Conservation (phyloP, 1,284 basidiomycete genomes). For the Ceratorhiza oryzae-sativae region DNA sequence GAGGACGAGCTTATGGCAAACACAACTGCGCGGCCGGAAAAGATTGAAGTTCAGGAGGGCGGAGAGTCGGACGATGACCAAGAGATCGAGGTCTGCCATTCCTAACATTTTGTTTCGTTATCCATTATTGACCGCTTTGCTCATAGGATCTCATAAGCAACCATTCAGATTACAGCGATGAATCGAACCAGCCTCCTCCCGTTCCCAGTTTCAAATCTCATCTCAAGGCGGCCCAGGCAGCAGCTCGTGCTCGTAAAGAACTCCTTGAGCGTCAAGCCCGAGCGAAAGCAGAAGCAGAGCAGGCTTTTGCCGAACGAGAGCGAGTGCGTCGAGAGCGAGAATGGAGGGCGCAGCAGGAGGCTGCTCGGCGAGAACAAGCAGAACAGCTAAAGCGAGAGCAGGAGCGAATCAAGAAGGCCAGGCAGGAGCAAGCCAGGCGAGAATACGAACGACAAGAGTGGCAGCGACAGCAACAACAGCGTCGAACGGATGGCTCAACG, state of each 20-base stretch:
- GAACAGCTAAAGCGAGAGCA: constrained; percentile 16
- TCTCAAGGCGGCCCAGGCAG: background rate
- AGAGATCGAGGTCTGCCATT: constrained; percentile 11
- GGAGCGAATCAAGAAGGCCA: constrained; percentile 4
- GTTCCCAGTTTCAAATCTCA: constrained; percentile 6
- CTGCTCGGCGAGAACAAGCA: constrained; percentile 13
- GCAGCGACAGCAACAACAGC: constrained; percentile 9
- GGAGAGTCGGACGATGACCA: constrained; percentile 31
- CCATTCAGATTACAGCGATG: constrained; percentile 28
- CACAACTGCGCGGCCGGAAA: constrained; percentile 3
- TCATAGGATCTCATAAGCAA: constrained; percentile 12
- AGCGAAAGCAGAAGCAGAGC: constrained; percentile 25
- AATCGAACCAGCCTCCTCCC: background rate
- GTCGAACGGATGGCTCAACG: background rate
- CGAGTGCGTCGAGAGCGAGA: constrained; percentile 23
- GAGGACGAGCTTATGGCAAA: background rate
- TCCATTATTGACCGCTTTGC: background rate
- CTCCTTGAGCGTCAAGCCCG: constrained; percentile 18
- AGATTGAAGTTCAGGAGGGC: constrained; percentile 28
- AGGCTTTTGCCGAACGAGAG: constrained; percentile 14
- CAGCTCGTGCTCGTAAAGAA: background rate
- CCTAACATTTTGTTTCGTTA: too few species aligned
- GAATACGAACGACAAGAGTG: constrained; percentile 25
- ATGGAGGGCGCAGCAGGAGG: constrained; percentile 25
- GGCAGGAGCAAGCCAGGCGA: constrained; percentile 14